Evolutionary conservation across 768 basidiomycete species (phyloP), one percentile per base, ranked within the genome.

Genomic region (Pleurotus cornucopiae): DNA sequence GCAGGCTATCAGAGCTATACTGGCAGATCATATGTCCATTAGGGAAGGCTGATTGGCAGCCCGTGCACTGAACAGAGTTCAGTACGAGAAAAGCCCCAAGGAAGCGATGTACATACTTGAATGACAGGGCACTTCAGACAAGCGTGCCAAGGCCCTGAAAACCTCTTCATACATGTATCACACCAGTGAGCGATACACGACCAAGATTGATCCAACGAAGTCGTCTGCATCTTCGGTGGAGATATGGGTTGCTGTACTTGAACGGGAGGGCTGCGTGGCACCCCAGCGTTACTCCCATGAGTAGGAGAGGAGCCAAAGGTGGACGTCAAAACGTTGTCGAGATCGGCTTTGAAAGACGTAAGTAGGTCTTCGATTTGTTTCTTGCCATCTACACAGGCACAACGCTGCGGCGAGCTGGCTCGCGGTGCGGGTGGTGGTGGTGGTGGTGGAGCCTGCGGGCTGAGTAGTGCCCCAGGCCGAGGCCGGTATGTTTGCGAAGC

Each of bases 291-390:
- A 7, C 30, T 34, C 9, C 2, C 11, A 25, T 25, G 23, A 3
- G 30, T 11, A 7, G 30, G 30, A 34, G 30, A 34, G 11, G 67
- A 59, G 30, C 72, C 73, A 49, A 80, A 71, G 0, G 71, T 69
- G 54, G 61, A 65, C 18, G 62, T 62, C 21, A 86, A 62, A 56
- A 79, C 70, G 12, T 67, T 69, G 39, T 83, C 75, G n/a, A 89
- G 68, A 54, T 83, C 77, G 7, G 65, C 60, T 62, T 83, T 77
- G 64, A 88, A 86, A n/a, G 70, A 70, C 46, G 67, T 60, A 39
- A 88, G 59, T 30, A 85, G 65, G 1, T 59, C 49, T 54, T 73
- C 69, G 5, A 88, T 67, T 53, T 86, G 83, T 39, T 64, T 66
- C 66, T 76, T 85, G 48, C 73, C 75, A 53, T 78, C 69, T 1